Percentiles rank a stretch among this genome's conserved stretches.
Conservation (phyloP, 495 filamentous ascomycete genomes). For the Neurospora tetraspora region DNA sequence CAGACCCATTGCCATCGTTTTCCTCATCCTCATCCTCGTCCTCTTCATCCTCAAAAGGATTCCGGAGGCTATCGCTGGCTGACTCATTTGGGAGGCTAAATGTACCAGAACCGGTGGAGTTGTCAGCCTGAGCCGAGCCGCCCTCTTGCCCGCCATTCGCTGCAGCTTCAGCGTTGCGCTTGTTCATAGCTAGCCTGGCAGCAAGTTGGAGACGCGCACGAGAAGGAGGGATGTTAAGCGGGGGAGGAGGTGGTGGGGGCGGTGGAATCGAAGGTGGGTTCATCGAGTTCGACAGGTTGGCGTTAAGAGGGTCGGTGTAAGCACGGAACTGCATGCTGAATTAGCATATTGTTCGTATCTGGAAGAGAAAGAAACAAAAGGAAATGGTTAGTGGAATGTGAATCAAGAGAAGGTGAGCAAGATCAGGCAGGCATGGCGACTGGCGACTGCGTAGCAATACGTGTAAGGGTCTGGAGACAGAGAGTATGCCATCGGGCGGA, state of each 20-base stretch:
- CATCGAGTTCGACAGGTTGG: constrained; percentile 27
- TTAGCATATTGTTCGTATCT: constrained; percentile 5
- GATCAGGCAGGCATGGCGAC: not conserved
- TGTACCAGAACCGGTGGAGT: constrained; percentile 12
- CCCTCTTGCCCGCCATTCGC: constrained; percentile 23
- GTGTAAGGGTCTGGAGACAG: not conserved
- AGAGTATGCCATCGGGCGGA: not conserved
- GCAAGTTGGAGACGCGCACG: constrained; percentile 81
- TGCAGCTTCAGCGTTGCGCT: constrained; percentile 45
- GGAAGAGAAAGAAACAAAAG: not conserved
- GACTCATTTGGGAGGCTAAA: constrained; percentile 14
- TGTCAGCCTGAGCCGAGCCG: constrained; percentile 10
- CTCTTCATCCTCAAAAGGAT: constrained; percentile 40
- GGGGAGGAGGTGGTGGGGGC: constrained; percentile 49
- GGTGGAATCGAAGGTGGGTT: constrained; percentile 41
- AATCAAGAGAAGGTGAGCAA: not conserved
- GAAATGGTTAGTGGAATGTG: not conserved
- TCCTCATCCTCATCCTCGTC: constrained; percentile 39
- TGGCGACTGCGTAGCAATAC: not conserved
- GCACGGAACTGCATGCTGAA: constrained; percentile 35
- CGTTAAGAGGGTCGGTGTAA: constrained; percentile 38
- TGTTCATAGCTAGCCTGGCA: constrained; percentile 69
- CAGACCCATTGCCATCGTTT: constrained; percentile 21
- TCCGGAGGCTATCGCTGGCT: constrained; percentile 23
- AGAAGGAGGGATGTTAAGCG: constrained; percentile 70